These are phyloP conservation scores for Termitomyces sp. DNA, from an alignment of 768 basidiomycete species.

Conservation along the genomic window DNA sequence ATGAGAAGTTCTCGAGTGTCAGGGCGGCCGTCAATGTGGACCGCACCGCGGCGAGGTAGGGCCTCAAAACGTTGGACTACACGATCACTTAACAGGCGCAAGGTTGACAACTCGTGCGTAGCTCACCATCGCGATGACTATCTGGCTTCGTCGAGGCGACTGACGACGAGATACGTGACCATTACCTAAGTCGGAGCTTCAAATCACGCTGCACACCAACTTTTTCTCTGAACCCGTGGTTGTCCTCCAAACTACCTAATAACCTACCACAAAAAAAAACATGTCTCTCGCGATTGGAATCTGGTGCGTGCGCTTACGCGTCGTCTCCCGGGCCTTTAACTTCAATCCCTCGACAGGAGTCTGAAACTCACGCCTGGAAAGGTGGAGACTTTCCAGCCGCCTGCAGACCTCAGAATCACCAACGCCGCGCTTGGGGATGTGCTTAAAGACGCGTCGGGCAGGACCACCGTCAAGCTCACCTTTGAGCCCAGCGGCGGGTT, in stretches of 20 bases:
- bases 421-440: constrained; percentile 78
- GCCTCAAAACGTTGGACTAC: constrained; percentile 92
- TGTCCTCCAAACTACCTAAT: too few relatives aligned
- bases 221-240: constrained; percentile 8
- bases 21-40: constrained; percentile 97
- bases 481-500: constrained; percentile 35
- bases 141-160: background rate
- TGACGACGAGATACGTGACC: background rate
- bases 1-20: constrained; percentile 96
- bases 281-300: constrained; percentile 59
- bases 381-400: constrained; percentile 50
- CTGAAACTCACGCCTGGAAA: constrained; percentile 53
- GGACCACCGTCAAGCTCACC: constrained; percentile 65
- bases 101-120: background rate
- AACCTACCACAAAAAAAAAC: constrained; percentile 19
- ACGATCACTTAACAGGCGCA: constrained; percentile 2
- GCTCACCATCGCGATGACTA: constrained; percentile 44
- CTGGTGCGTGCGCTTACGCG: constrained; percentile 46
- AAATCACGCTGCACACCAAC: constrained; percentile 13
- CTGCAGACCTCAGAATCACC: constrained; percentile 71
- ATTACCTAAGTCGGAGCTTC: constrained; percentile 41
- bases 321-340: constrained; percentile 6
- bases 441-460: constrained; percentile 52
- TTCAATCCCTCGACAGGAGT: constrained; percentile 43
- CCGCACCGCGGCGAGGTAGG: constrained; percentile 93